These are phyloP conservation scores for Vanilla planifolia DNA, from an alignment of 106 monocot genomes.

Conservation along the genomic window DNA sequence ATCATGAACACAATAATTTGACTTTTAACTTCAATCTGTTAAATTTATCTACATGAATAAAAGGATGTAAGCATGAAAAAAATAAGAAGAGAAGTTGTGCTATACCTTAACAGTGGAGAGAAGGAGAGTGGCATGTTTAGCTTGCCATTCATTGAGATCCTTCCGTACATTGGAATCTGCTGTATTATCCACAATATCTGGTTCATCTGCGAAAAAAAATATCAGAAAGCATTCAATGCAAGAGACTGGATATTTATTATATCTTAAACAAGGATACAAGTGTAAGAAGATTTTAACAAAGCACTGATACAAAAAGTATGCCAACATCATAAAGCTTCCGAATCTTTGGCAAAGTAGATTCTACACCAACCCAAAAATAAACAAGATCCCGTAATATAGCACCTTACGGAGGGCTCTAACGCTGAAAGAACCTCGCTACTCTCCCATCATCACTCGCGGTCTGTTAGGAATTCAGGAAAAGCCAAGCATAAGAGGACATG, in stretches of 20 bases:
- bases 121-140: slow-evolving; percentile 84
- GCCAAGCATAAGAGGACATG: not conserved
- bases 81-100: not conserved
- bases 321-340: too few species aligned
- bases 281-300: slow-evolving; percentile 5
- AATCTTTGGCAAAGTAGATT: not conserved
- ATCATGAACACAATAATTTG: too few species aligned
- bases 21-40: too few species aligned
- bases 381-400: not conserved
- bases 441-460: not conserved
- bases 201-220: slow-evolving; percentile 48
- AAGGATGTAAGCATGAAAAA: slow-evolving; percentile 2
- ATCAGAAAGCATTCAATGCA: not conserved
- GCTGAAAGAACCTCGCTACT: not conserved
- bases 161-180: slow-evolving; percentile 76
- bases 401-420: not conserved
- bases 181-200: slow-evolving; percentile 49
- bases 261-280: not conserved
- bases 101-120: slow-evolving; percentile 83
- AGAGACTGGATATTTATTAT: not conserved
- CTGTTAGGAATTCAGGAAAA: not conserved
- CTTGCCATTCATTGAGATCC: slow-evolving; percentile 96
- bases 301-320: too few species aligned
- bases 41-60: too few species aligned
- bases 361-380: not conserved